These are phyloP conservation scores for Gilbertella persicaria DNA, from an alignment of 371 early-diverging fungal species.

Conservation along the genomic window DNA sequence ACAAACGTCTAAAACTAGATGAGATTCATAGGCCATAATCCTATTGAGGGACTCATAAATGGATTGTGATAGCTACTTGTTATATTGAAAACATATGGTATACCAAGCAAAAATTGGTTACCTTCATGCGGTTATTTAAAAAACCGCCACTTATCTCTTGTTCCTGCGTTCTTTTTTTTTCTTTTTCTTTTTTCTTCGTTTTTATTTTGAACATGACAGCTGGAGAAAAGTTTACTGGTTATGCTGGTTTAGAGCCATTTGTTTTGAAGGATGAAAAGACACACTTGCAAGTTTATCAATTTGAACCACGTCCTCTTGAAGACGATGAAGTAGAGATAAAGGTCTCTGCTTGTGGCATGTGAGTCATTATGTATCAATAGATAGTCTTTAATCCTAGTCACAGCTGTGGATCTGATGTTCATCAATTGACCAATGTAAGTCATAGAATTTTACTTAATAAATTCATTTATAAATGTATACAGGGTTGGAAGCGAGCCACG, in stretches of 20 bases:
- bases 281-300: conserved; percentile 37
- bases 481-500: conserved; percentile 47
- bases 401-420: conserved; percentile 58
- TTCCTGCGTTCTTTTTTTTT: no score
- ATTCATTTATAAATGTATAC: conserved; percentile 32
- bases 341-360: conserved; percentile 64
- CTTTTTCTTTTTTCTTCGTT: no score
- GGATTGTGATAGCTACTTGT: no score
- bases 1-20: no score
- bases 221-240: conserved; percentile 33
- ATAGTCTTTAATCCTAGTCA: neutral
- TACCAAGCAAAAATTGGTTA: no score
- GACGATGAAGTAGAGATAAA: conserved; percentile 61
- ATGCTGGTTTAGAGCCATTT: conserved; percentile 37
- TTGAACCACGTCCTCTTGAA: conserved; percentile 42
- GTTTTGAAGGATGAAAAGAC: conserved; percentile 23
- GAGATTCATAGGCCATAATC: no score
- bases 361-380: conserved; percentile 1
- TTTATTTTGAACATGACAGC: neutral
- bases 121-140: no score
- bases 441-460: conserved; percentile 25
- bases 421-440: conserved; percentile 38
- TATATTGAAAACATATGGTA: no score
- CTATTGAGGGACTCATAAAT: no score
- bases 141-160: no score